These are phyloP conservation scores for Mortierella alpina DNA, from an alignment of 192 early-diverging fungal genomes.

Conservation along the genomic window DNA sequence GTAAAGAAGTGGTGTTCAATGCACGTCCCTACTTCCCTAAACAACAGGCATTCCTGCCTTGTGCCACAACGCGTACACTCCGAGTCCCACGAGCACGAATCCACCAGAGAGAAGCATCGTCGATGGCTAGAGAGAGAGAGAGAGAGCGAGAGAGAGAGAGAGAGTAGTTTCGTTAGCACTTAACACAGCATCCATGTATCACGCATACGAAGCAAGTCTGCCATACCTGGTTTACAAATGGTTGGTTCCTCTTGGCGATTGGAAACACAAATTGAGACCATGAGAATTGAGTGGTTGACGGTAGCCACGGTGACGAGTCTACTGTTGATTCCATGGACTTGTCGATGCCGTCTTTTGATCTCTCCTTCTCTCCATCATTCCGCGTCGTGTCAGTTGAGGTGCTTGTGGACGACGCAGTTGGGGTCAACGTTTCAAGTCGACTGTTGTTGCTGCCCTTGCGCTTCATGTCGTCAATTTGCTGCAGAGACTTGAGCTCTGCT, in stretches of 20 bases:
- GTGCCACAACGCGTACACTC: constrained; percentile 39
- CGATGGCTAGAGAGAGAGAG: constrained; percentile 10
- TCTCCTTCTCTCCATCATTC: not conserved
- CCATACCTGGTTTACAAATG: constrained; percentile 12
- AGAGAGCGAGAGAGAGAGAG: not conserved
- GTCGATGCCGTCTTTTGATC: not conserved
- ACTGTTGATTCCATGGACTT: too few relatives aligned
- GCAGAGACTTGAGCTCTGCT: constrained; percentile 3
- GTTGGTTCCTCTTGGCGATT: constrained; percentile 12
- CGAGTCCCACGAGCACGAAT: constrained; percentile 38
- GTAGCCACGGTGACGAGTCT: too few relatives aligned
- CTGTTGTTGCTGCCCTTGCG: not conserved
- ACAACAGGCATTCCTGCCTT: constrained; percentile 20
- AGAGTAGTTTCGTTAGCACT: not conserved
- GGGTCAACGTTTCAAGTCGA: constrained; percentile 1
- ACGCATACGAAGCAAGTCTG: not conserved
- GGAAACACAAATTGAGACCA: constrained; percentile 49
- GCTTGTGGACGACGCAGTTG: not conserved
- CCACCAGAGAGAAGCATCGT: constrained; percentile 35
- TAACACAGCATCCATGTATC: not conserved
- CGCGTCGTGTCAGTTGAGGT: too few relatives aligned
- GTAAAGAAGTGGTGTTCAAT: not conserved
- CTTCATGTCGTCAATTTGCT: not conserved
- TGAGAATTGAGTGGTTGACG: constrained; percentile 1
- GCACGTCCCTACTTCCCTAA: too few relatives aligned